These are phyloP conservation scores for Neofusicoccum ribis DNA, from an alignment of 2,329 filamentous ascomycete species.

Conservation along the genomic window DNA sequence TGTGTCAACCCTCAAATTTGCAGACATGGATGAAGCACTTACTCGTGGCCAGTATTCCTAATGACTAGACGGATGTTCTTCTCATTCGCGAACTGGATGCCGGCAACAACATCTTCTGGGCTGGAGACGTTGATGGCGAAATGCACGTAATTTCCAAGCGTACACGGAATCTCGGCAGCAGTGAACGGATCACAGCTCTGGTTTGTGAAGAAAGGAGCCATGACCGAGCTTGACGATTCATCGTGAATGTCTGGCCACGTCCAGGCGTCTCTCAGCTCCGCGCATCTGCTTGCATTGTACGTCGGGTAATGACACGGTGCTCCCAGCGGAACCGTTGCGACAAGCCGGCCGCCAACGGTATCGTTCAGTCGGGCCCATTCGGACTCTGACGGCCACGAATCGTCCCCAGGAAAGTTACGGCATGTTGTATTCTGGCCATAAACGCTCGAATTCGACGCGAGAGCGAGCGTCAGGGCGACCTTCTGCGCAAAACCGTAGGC, in stretches of 20 bases:
- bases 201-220: conserved; percentile 8
- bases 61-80: conserved; percentile 37
- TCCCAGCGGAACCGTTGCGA: conserved; percentile 46
- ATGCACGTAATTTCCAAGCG: not conserved
- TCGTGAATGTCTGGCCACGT: conserved; percentile 20
- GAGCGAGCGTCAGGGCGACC: not conserved
- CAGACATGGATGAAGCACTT: conserved; percentile 18
- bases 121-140: not conserved
- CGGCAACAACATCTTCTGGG: conserved; percentile 22
- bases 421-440: conserved; percentile 32
- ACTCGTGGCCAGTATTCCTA: conserved; percentile 41
- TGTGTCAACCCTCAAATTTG: not conserved
- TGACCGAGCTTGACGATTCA: conserved; percentile 16
- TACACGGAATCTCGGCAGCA: not conserved
- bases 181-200: conserved; percentile 16
- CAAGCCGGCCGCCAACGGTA: conserved; percentile 45
- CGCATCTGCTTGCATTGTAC: conserved; percentile 27
- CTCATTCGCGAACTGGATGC: conserved; percentile 31
- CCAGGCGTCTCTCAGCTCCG: conserved; percentile 30
- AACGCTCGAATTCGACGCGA: not conserved
- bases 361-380: conserved; percentile 51
- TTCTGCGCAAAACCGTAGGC: not conserved
- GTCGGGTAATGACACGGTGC: conserved; percentile 46
- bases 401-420: conserved; percentile 50
- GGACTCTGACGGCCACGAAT: conserved; percentile 49